A percentile compares a stretch with the other conserved stretches of the same genome.
Conservation (phyloP, 768 basidiomycete species). For the Lentinula guzmanii region DNA sequence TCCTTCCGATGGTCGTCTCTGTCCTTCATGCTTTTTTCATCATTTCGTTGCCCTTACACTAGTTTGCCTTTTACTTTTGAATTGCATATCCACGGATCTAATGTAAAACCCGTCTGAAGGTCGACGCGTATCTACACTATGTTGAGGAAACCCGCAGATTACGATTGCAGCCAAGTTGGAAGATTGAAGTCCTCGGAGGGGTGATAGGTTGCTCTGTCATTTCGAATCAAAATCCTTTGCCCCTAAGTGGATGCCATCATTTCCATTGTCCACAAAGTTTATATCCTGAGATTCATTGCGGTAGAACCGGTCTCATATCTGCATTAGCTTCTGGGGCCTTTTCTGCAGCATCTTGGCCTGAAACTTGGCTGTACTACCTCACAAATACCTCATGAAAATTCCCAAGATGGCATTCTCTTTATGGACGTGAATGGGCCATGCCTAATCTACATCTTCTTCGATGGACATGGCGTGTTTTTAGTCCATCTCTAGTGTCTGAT, state of each 20-base stretch:
- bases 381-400: not conserved
- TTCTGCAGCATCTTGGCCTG: not conserved
- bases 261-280: too few species aligned
- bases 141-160: not conserved
- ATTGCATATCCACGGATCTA: slow-evolving; percentile 1
- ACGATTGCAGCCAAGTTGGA: too few species aligned
- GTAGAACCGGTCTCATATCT: too few species aligned
- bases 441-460: too few species aligned
- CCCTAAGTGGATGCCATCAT: too few species aligned
- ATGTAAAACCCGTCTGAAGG: not conserved
- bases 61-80: slow-evolving; percentile 16
- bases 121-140: not conserved
- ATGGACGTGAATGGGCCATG: not conserved
- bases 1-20: slow-evolving; percentile 6
- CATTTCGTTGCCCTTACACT: slow-evolving; percentile 19
- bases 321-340: not conserved
- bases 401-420: not conserved
- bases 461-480: not conserved
- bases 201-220: too few species aligned
- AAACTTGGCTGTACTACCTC: not conserved
- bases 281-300: too few species aligned
- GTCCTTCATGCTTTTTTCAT: slow-evolving; percentile 10
- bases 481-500: not conserved
- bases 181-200: too few species aligned
- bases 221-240: too few species aligned